A percentile compares a stretch with the other conserved stretches of the same genome.
Evolutionary conservation across 2,329 filamentous ascomycete genomes (phyloP).

Genomic region (Fusarium hostae): DNA sequence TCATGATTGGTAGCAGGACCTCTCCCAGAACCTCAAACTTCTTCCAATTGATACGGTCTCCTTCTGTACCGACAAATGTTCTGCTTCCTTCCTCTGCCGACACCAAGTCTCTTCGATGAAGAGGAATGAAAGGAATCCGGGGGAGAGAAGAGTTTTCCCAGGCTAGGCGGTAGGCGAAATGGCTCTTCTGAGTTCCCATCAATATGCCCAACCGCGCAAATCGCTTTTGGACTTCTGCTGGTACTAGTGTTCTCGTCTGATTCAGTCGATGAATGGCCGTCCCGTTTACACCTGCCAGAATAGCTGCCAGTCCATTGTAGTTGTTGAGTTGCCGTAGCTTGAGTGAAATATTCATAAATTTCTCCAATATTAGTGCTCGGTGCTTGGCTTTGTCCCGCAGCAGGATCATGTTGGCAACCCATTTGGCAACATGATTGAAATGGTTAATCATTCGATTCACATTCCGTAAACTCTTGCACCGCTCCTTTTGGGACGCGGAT

Average conservation of each 20-base stretch:
- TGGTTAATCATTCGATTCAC: conserved; percentile 95
- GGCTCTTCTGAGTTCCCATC: conserved; percentile 92
- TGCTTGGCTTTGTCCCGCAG: conserved; percentile 97
- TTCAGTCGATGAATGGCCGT: conserved; percentile 85
- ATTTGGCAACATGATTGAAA: conserved; percentile 86
- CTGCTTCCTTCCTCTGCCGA: conserved; percentile 92
- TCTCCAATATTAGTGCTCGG: conserved; percentile 88
- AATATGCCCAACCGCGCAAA: conserved; percentile 90
- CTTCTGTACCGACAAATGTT: conserved; percentile 81
- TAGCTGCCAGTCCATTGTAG: conserved; percentile 94
- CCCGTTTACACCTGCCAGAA: conserved; percentile 91
- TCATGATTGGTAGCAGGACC: conserved; percentile 88
- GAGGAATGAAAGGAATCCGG: conserved; percentile 91
- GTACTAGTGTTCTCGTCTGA: conserved; percentile 81
- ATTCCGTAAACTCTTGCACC: conserved; percentile 81
- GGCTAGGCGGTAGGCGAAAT: conserved; percentile 94
- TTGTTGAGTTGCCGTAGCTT: conserved; percentile 94
- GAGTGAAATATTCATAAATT: conserved; percentile 90
- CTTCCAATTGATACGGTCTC: conserved; percentile 91
- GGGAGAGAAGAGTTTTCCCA: conserved; percentile 96
- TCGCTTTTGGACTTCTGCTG: conserved; percentile 77
- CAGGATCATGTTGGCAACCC: conserved; percentile 85
- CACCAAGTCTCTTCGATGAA: conserved; percentile 89
- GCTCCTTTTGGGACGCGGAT: conserved; percentile 75
- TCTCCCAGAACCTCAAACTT: conserved; percentile 98